Conservation (phyloP, 2,329 filamentous ascomycete species). For the Fusarium subglutinans region DNA sequence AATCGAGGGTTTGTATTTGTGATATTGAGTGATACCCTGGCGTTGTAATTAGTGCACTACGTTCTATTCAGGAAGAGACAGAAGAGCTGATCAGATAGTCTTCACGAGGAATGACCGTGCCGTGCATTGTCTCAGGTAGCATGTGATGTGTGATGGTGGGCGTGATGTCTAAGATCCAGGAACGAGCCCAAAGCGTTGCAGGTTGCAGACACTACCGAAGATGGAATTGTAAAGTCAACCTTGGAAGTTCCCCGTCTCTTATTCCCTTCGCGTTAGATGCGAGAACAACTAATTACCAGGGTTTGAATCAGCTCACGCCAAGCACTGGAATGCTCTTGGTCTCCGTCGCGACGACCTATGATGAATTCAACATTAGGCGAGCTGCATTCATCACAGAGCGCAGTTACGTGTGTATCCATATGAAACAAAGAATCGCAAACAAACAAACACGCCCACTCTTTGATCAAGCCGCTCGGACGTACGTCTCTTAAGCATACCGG, state of each 20-base stretch:
- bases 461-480: not conserved
- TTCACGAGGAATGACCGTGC: not conserved
- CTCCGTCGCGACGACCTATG: not conserved
- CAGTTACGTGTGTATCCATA: not conserved
- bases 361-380: conserved; percentile 19
- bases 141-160: not conserved
- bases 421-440: not conserved
- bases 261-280: not conserved
- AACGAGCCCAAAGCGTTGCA: not conserved
- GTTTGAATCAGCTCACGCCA: not conserved
- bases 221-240: not conserved
- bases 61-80: not conserved
- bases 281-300: not conserved
- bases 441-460: not conserved
- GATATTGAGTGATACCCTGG: not conserved
- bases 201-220: conserved; percentile 6
- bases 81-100: not conserved
- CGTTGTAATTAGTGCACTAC: not conserved
- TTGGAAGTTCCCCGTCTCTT: not conserved
- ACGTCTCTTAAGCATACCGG: not conserved
- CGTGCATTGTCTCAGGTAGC: not conserved
- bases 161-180: not conserved
- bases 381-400: conserved; percentile 15
- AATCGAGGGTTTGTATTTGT: not conserved
- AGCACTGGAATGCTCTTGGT: not conserved